phyloP scores from a whole-genome alignment of 2,329 filamentous ascomycete species.

The Gnomoniopsis smithogilvyi region DNA sequence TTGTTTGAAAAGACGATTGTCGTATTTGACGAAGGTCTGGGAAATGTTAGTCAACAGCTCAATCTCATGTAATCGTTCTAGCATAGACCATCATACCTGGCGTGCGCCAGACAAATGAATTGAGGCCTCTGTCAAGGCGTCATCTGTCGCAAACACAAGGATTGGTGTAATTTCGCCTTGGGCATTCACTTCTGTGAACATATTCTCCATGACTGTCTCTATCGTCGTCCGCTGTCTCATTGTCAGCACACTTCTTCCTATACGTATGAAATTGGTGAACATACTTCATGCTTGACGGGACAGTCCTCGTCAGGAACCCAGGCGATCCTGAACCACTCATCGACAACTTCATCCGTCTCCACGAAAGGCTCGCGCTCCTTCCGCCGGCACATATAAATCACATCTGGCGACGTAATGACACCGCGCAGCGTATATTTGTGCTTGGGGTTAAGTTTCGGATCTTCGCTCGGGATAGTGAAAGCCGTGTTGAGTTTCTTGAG shows the following conservation, averaged over 20 bases:
- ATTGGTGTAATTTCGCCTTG: slow-evolving; percentile 21
- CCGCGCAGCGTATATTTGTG: slow-evolving; percentile 29
- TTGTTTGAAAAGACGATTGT: slow-evolving; percentile 32
- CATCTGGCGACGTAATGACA: slow-evolving; percentile 24
- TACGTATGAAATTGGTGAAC: neutral
- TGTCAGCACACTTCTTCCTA: neutral
- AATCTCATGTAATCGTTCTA: neutral
- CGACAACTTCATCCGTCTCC: slow-evolving; percentile 11
- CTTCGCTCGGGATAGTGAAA: slow-evolving; percentile 12
- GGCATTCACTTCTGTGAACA: slow-evolving; percentile 17
- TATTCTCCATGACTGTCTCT: slow-evolving; percentile 20
- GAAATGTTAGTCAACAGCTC: neutral
- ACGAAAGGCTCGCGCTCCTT: slow-evolving; percentile 20
- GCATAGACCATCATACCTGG: slow-evolving; percentile 1
- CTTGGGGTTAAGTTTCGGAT: slow-evolving; percentile 24
- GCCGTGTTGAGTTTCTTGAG: slow-evolving; percentile 9
- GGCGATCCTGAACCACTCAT: slow-evolving; percentile 29
- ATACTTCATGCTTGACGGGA: slow-evolving; percentile 21
- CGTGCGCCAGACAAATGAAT: slow-evolving; percentile 26
- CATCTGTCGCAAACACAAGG: slow-evolving; percentile 30
- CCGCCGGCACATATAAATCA: slow-evolving; percentile 27
- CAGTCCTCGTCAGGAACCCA: slow-evolving; percentile 19
- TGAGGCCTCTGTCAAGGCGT: slow-evolving; percentile 23
- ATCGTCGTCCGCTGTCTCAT: slow-evolving; percentile 19
- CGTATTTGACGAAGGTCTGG: slow-evolving; percentile 30